Percentiles rank a stretch among this genome's conserved stretches.
phyloP scores from a whole-genome alignment of 305 asterid species.

The Plantago lanceolata region DNA sequence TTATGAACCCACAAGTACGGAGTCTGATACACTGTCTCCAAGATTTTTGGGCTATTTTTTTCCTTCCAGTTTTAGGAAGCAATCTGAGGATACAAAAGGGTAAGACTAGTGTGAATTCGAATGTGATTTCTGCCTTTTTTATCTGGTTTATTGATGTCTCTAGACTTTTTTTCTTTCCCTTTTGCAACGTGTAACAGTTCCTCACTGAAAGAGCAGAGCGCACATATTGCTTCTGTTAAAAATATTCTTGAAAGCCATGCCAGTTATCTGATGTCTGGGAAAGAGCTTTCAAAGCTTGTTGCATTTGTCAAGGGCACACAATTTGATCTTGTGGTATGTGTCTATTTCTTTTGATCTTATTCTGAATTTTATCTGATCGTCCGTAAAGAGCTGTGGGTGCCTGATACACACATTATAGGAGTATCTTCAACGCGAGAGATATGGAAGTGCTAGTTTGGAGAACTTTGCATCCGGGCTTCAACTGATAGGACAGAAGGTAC shows the following conservation, averaged over 20 bases:
- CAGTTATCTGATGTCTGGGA: slow-evolving; percentile 93
- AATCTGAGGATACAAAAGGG: slow-evolving; percentile 73
- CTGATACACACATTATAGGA: slow-evolving; percentile 53
- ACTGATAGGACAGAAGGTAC: slow-evolving; percentile 92
- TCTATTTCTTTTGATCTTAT: slow-evolving; percentile 21
- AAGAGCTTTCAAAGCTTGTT: slow-evolving; percentile 95
- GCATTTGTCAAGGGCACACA: slow-evolving; percentile 99
- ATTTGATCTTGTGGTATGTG: slow-evolving; percentile 83
- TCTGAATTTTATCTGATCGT: background rate
- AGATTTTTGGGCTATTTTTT: slow-evolving; percentile 87
- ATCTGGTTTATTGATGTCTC: slow-evolving; percentile 16
- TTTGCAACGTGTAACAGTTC: slow-evolving; percentile 41
- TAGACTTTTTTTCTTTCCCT: slow-evolving; percentile 21
- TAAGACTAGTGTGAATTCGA: slow-evolving; percentile 27
- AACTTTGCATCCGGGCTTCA: slow-evolving; percentile 92
- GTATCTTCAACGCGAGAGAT: slow-evolving; percentile 90
- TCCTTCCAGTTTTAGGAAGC: slow-evolving; percentile 77
- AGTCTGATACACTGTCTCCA: slow-evolving; percentile 74
- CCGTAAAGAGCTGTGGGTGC: slow-evolving; percentile 18
- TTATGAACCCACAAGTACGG: slow-evolving; percentile 62
- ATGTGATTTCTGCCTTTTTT: slow-evolving; percentile 13
- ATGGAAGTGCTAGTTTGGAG: slow-evolving; percentile 89
- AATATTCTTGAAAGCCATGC: slow-evolving; percentile 95
- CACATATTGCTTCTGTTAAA: slow-evolving; percentile 93
- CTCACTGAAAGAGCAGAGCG: slow-evolving; percentile 86